These are phyloP conservation scores for Backusella liffmaniae DNA, from an alignment of 192 early-diverging fungal genomes.

Conservation along the genomic window DNA sequence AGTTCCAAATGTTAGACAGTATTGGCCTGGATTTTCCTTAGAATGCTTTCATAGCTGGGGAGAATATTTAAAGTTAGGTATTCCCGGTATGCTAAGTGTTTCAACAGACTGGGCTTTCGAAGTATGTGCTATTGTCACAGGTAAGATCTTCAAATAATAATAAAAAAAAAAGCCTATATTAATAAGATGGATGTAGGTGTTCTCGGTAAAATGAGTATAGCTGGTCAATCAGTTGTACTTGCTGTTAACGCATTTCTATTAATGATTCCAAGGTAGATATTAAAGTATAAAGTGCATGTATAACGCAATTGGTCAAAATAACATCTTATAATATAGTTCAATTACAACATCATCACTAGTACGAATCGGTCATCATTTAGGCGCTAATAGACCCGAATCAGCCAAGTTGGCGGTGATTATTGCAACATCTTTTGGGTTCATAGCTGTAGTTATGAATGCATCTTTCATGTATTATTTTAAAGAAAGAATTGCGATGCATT, in stretches of 20 bases:
- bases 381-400: constrained; percentile 20
- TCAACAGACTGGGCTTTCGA: constrained; percentile 37
- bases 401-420: constrained; percentile 10
- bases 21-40: constrained; percentile 24
- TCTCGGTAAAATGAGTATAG: constrained; percentile 24
- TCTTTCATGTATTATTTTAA: constrained; percentile 13
- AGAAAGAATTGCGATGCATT: constrained; percentile 1
- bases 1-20: constrained; percentile 4
- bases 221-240: constrained; percentile 29
- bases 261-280: constrained; percentile 32
- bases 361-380: constrained; percentile 27
- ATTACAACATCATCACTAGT: constrained; percentile 19
- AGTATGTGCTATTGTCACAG: constrained; percentile 32
- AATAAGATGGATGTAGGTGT: constrained; percentile 1
- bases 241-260: constrained; percentile 22
- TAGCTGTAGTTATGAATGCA: constrained; percentile 8
- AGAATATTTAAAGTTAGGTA: constrained; percentile 26
- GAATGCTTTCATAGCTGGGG: constrained; percentile 18
- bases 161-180: background rate
- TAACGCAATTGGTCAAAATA: background rate
- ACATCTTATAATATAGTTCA: constrained; percentile 16
- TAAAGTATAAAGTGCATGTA: background rate
- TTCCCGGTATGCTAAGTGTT: constrained; percentile 35
- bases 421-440: constrained; percentile 1
- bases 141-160: background rate